Conservation (phyloP, 225 moss, liverwort and hornwort genomes). For the Polytrichum commune region DNA sequence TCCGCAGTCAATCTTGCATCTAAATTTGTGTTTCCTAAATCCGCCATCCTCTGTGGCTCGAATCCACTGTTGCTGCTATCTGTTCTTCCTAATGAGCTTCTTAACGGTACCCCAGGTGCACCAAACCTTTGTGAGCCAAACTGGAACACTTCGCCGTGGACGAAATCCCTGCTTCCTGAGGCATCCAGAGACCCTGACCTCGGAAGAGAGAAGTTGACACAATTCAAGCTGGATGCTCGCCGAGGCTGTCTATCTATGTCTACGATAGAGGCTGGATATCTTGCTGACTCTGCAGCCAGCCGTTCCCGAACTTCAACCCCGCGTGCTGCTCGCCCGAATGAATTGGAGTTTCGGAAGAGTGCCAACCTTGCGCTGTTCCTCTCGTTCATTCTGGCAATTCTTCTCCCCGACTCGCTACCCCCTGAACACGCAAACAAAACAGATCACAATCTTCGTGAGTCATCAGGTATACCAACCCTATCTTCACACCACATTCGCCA, state of each 20-base stretch:
- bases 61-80: constrained; percentile 21
- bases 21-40: constrained; percentile 10
- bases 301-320: constrained; percentile 40
- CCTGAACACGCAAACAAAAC: not conserved
- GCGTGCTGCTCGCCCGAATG: constrained; percentile 43
- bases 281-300: constrained; percentile 35
- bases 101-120: constrained; percentile 17
- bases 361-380: constrained; percentile 30
- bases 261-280: constrained; percentile 23
- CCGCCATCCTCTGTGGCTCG: constrained; percentile 15
- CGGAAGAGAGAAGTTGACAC: constrained; percentile 29
- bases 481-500: too few species aligned
- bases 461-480: too few species aligned
- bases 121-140: constrained; percentile 31
- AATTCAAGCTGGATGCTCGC: constrained; percentile 32
- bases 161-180: constrained; percentile 6
- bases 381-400: constrained; percentile 11
- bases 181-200: constrained; percentile 21
- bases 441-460: too few species aligned
- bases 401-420: constrained; percentile 20
- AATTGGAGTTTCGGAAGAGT: constrained; percentile 38
- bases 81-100: constrained; percentile 14
- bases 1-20: constrained; percentile 7
- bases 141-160: constrained; percentile 19
- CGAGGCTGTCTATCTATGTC: constrained; percentile 12